Evolutionary conservation across 768 basidiomycete species (phyloP).

Genomic region (Tephrocybe sp.): DNA sequence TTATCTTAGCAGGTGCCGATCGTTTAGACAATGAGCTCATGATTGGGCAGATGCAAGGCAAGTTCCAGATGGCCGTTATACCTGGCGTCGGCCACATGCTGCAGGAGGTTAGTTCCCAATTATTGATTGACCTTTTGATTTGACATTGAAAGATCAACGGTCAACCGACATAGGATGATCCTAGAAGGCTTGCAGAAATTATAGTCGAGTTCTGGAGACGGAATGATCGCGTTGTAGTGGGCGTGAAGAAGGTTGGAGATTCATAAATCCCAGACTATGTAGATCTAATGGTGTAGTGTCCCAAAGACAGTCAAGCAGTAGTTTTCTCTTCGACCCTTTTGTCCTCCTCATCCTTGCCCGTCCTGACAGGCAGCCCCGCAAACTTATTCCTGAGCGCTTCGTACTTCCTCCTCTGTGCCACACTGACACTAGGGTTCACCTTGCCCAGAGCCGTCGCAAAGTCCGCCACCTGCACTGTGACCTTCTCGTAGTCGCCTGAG

Average conservation of each 20-base stretch:
- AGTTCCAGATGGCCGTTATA: conserved; percentile 92
- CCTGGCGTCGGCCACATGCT: conserved; percentile 90
- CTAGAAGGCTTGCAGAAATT: conserved; percentile 73
- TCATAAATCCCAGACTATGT: conserved; percentile 5
- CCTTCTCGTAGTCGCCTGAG: conserved; percentile 22
- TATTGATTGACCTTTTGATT: neutral
- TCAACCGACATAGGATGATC: conserved; percentile 75
- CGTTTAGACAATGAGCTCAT: conserved; percentile 90
- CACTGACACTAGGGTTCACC: conserved; percentile 84
- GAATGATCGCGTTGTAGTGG: conserved; percentile 70
- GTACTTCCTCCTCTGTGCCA: conserved; percentile 79
- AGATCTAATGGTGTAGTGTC: neutral
- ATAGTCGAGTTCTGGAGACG: conserved; percentile 89
- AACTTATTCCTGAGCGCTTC: conserved; percentile 80
- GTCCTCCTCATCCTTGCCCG: conserved; percentile 43
- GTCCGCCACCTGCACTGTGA: conserved; percentile 62
- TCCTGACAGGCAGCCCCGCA: conserved; percentile 69
- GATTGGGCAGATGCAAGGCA: conserved; percentile 96
- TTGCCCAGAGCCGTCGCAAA: conserved; percentile 77
- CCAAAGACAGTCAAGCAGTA: neutral
- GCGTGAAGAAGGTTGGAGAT: conserved; percentile 61
- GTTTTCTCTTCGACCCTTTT: conserved; percentile 29
- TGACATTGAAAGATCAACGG: too few species aligned
- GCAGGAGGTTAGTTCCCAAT: conserved; percentile 78
- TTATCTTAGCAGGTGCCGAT: conserved; percentile 92